These are phyloP conservation scores for Peronospora farinosa DNA, from an alignment of 352 stramenopile species.

Conservation along the genomic window DNA sequence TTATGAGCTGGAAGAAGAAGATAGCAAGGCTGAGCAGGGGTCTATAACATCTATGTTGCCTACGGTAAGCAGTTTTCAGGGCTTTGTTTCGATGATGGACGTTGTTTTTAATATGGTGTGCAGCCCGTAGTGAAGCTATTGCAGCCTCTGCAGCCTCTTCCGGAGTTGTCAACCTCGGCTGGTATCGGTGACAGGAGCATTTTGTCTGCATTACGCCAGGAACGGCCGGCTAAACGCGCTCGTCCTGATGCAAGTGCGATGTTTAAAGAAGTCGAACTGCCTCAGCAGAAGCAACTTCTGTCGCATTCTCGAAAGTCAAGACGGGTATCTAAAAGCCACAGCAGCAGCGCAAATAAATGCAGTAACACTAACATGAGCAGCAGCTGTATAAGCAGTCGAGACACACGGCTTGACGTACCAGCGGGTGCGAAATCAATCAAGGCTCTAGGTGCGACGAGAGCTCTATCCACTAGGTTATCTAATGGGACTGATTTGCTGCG, in stretches of 20 bases:
- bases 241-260: constrained; percentile 24
- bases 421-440: constrained; percentile 3
- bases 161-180: constrained; percentile 1
- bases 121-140: constrained; percentile 19
- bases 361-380: constrained; percentile 3
- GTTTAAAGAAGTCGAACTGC: constrained; percentile 45
- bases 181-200: constrained; percentile 38
- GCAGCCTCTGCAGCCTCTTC: constrained; percentile 3
- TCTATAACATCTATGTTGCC: constrained; percentile 8
- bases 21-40: constrained; percentile 6
- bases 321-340: constrained; percentile 16
- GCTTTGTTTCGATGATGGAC: neutral
- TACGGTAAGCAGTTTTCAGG: constrained; percentile 4
- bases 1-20: constrained; percentile 58
- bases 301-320: constrained; percentile 16
- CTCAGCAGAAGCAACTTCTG: constrained; percentile 20
- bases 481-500: constrained; percentile 10
- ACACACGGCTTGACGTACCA: constrained; percentile 8
- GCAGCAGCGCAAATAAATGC: constrained; percentile 13
- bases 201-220: constrained; percentile 55
- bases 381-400: constrained; percentile 8
- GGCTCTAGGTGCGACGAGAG: neutral
- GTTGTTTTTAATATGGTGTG: constrained; percentile 9
- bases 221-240: constrained; percentile 42
- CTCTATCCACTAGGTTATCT: neutral